Base-by-base conservation (phyloP, 352 stramenopile genomes). In the Pythium phragmiticola region DNA sequence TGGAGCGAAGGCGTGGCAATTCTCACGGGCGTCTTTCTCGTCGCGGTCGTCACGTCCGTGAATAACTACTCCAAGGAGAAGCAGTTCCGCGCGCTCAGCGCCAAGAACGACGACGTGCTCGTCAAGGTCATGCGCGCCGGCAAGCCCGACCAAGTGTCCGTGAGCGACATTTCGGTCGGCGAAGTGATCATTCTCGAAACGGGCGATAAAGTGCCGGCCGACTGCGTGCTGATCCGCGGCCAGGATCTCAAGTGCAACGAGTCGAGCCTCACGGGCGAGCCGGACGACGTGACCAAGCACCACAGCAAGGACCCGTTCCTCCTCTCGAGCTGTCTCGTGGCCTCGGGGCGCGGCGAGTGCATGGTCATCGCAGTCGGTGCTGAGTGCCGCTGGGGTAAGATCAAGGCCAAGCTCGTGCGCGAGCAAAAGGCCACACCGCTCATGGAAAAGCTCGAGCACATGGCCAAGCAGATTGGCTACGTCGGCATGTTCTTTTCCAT, bases 21-120 rank as follows among this genome's bases (percentile, higher is more conserved):
- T 69, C 72, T 99, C 47, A 76, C 83, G 12, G 93, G 95, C 11
- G 96, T 99, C 36, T 75, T 94, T 11, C 84, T 99, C 49, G 96
- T 99, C 7, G 93, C 96, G 8, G 66, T 98, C 8, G 92, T 99
- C 11, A 98, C 94, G 0, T 94, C 96, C 0, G 80, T 93, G 13
- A 99, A 98, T 69, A 96, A 99, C 66, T 99, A 99, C 79, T 93
- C 80, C n/a, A 97, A 97, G 57, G 88, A 97, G 64, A 88, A 94
- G 54, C 90, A 97, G 60, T 97, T 97, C 59, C 85, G 82, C 13
- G 80, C 78, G 0, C 66, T 94, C 9, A 97, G 87, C 47, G 87
- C 82, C 11, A 88, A 93, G 66, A 96, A 96, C 66, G 89, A 96
- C 53, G 85, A 97, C 52, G 84, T 96, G 2, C 68, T 82, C 16